phyloP scores from a whole-genome alignment of 2,329 filamentous ascomycete species.

The Penicillium sclerotigenum region DNA sequence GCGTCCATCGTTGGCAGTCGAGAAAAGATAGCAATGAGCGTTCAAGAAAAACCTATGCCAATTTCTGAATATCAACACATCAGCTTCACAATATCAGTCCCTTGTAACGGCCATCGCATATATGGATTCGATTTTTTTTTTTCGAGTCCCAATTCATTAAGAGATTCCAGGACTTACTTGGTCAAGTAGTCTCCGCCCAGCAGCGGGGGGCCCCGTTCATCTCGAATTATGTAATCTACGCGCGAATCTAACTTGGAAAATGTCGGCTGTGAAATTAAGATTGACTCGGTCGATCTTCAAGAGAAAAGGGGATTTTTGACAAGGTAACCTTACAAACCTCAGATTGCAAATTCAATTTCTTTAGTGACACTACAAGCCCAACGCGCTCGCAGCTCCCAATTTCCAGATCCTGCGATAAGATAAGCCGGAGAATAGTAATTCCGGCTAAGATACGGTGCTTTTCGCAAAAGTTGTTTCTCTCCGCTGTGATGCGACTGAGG shows the following conservation, averaged over 20 bases:
- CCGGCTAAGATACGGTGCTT: conserved; percentile 24
- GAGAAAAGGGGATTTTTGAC: background rate
- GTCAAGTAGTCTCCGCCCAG: background rate
- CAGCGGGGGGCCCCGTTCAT: background rate
- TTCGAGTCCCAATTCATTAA: background rate
- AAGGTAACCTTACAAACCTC: background rate
- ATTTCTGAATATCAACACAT: background rate
- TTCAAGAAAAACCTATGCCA: background rate
- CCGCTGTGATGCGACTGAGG: conserved; percentile 3
- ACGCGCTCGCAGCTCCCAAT: background rate
- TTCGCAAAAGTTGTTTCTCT: conserved; percentile 21
- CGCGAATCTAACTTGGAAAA: background rate
- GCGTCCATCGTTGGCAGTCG: conserved; percentile 27
- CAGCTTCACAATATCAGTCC: background rate
- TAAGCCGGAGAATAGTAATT: conserved; percentile 25
- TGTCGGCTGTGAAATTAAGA: background rate
- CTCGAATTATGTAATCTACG: conserved; percentile 3
- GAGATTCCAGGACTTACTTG: background rate
- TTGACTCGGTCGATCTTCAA: background rate
- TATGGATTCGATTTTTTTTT: background rate
- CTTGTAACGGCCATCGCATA: background rate
- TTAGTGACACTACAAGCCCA: background rate
- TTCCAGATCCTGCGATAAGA: conserved; percentile 24
- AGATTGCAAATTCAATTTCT: background rate
- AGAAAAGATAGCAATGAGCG: background rate